These are phyloP conservation scores for Alternaria incomplexa DNA, from an alignment of 2,329 filamentous ascomycete genomes.

Conservation along the genomic window DNA sequence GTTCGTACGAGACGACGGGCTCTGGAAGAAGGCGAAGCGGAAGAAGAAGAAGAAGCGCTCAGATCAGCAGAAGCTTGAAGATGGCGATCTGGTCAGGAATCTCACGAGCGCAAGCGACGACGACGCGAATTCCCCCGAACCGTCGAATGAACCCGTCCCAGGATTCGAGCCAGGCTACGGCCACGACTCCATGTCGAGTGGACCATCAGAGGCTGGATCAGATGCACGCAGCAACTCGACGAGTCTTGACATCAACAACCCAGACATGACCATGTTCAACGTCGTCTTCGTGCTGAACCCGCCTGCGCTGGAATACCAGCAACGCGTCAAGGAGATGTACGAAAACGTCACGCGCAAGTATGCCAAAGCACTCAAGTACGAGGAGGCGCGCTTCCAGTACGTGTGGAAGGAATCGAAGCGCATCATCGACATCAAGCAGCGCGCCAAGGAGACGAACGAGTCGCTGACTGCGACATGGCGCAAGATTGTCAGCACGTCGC, in stretches of 20 bases:
- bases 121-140: slow-evolving; percentile 10
- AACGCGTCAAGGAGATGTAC: slow-evolving; percentile 78
- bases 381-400: slow-evolving; percentile 87
- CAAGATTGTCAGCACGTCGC: slow-evolving; percentile 73
- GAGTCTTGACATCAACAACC: slow-evolving; percentile 58
- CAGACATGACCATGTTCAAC: slow-evolving; percentile 96
- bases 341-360: slow-evolving; percentile 89
- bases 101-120: slow-evolving; percentile 19
- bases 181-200: slow-evolving; percentile 38
- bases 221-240: slow-evolving; percentile 49
- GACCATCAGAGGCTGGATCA: slow-evolving; percentile 48
- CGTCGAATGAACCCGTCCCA: slow-evolving; percentile 15
- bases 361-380: slow-evolving; percentile 89
- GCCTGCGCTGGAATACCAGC: slow-evolving; percentile 75
- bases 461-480: slow-evolving; percentile 72
- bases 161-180: slow-evolving; percentile 51
- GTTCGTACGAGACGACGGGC: slow-evolving; percentile 50
- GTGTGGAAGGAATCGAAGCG: slow-evolving; percentile 89
- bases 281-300: slow-evolving; percentile 90
- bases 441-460: slow-evolving; percentile 72
- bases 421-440: slow-evolving; percentile 81
- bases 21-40: slow-evolving; percentile 48
- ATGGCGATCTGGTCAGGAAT: slow-evolving; percentile 27
- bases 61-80: slow-evolving; percentile 26
- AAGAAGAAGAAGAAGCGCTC: slow-evolving; percentile 40